These are phyloP conservation scores for Dryadomyces quercus-mongolicae DNA, from an alignment of 2,329 filamentous ascomycete genomes.

Conservation along the genomic window DNA sequence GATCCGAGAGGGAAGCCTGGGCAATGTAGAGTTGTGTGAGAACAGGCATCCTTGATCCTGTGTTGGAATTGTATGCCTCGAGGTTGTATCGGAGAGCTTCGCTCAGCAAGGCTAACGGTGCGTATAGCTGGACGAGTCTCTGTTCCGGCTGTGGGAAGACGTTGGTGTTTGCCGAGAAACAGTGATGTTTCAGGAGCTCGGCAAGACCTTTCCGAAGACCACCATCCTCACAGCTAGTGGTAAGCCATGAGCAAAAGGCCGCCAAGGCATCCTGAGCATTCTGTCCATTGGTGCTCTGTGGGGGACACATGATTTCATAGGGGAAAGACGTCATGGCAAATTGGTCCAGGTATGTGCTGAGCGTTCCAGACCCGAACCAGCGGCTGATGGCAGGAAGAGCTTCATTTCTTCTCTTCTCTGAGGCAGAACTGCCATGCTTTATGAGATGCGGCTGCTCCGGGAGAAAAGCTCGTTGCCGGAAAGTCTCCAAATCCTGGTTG, in stretches of 20 bases:
- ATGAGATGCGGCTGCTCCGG: conserved; percentile 40
- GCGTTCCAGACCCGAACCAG: conserved; percentile 38
- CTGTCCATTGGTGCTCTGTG: neutral
- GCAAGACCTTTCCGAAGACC: conserved; percentile 4
- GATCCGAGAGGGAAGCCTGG: conserved; percentile 59
- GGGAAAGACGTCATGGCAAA: conserved; percentile 22
- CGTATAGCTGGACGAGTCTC: conserved; percentile 43
- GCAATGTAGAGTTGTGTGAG: conserved; percentile 63
- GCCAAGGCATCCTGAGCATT: neutral
- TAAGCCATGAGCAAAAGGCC: conserved; percentile 8
- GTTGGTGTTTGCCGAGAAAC: neutral
- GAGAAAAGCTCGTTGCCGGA: conserved; percentile 40
- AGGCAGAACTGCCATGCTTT: conserved; percentile 13
- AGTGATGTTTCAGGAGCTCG: conserved; percentile 5
- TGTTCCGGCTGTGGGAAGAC: conserved; percentile 10
- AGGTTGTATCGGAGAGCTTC: conserved; percentile 39
- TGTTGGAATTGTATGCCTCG: neutral
- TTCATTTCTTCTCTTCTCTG: neutral
- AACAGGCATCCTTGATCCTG: neutral
- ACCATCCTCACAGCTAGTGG: neutral
- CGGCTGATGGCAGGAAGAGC: conserved; percentile 38
- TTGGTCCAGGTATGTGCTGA: conserved; percentile 18
- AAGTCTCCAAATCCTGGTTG: conserved; percentile 25
- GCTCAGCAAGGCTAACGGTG: conserved; percentile 53
- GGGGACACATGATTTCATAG: conserved; percentile 23